Base-by-base conservation (phyloP, 495 filamentous ascomycete genomes). In the Aspergillus carlsbadensis region DNA sequence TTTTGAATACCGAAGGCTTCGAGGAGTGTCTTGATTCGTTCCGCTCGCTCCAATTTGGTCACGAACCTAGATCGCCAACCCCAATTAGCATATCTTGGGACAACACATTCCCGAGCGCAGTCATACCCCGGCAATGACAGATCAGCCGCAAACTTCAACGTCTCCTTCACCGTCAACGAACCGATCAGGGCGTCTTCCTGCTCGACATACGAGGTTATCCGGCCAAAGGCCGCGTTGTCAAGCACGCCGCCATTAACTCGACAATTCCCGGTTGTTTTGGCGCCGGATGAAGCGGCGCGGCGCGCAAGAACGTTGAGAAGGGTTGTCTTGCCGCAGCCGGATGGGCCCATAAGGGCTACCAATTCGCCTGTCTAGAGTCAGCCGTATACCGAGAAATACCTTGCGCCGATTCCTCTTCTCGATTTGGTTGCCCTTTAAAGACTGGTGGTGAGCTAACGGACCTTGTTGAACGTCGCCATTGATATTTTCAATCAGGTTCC, bases 121-220 rank as follows among this genome's bases (percentile, higher is more conserved):
- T 48, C 54, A 59, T 70, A 84, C 81, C 75, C 73, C 4, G 82
- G 75, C n/a, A 87, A 63, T 1, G 84, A 81, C 0, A 87, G 72
- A 56, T 79, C 71, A 2, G 76, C 78, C 5, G 88, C 84, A 66
- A 93, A 92, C 56, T 84, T 69, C 52, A 95, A 69, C 1, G 90
- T 92, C 71, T 95, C 90, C 17, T 75, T 75, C 11, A 91, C 87
- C 0, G 89, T 92, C 56, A 93, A 74, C 0, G 85, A 84, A 14
- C 90, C 90, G 42, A 92, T 87, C 5, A 95, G 74, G 3, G 87
- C 82, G 76, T 95, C 90, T 52, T 92, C 88, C 70, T 93, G 90
- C 78, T 95, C 90, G 11, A 95, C 90, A 64, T 89, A 92, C 17
- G 84, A 81, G 43, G 75, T 83, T 49, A 89, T 72, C 20, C 76